These are phyloP conservation scores for Penicillium paneum DNA, from an alignment of 2,329 filamentous ascomycete species.

Conservation along the genomic window DNA sequence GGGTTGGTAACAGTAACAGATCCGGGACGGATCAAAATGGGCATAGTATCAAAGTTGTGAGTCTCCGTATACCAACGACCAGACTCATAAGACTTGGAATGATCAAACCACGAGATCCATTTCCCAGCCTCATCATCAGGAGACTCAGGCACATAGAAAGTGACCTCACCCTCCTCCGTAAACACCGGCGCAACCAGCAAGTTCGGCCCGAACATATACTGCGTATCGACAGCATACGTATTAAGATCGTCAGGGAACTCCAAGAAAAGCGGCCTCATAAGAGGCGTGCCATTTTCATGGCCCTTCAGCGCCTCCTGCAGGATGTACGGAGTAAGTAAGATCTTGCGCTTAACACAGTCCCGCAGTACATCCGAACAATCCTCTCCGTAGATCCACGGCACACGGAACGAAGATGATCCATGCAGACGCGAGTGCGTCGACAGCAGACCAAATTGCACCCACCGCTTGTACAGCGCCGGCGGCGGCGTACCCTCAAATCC, in stretches of 20 bases:
- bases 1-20: slow-evolving; percentile 31
- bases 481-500: slow-evolving; percentile 67
- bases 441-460: slow-evolving; percentile 72
- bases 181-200: slow-evolving; percentile 65
- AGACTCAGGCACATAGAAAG: slow-evolving; percentile 60
- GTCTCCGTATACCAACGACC: slow-evolving; percentile 59
- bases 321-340: slow-evolving; percentile 58
- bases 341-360: slow-evolving; percentile 53
- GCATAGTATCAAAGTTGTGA: slow-evolving; percentile 58
- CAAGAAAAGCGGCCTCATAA: slow-evolving; percentile 64
- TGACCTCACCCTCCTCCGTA: slow-evolving; percentile 59
- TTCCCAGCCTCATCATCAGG: slow-evolving; percentile 51
- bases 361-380: slow-evolving; percentile 59
- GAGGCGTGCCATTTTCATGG: slow-evolving; percentile 55
- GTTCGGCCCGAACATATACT: slow-evolving; percentile 69
- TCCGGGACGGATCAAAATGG: slow-evolving; percentile 55
- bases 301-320: slow-evolving; percentile 52
- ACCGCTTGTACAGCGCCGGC: slow-evolving; percentile 71
- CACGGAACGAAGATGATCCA: slow-evolving; percentile 66
- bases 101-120: slow-evolving; percentile 50
- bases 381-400: slow-evolving; percentile 70
- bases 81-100: slow-evolving; percentile 35
- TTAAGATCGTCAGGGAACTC: slow-evolving; percentile 71
- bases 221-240: slow-evolving; percentile 64
- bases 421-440: slow-evolving; percentile 69